These are phyloP conservation scores for Fusarium floridanum DNA, from an alignment of 2,329 filamentous ascomycete genomes.

Conservation along the genomic window DNA sequence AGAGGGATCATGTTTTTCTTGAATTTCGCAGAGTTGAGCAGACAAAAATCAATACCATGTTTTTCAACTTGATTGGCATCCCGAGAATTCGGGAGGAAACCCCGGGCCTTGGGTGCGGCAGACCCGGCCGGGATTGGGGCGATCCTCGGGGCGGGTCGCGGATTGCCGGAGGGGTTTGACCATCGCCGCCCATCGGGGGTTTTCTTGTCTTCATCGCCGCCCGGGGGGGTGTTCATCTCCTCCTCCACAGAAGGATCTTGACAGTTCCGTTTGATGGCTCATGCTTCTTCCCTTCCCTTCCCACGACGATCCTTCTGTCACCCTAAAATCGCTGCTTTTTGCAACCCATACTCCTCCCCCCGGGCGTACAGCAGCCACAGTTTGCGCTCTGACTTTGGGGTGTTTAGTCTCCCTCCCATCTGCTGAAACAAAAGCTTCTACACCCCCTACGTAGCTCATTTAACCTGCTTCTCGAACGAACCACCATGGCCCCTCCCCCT, in stretches of 20 bases:
- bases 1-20: background rate
- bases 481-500: background rate
- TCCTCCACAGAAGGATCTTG: background rate
- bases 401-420: background rate
- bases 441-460: conserved; percentile 18
- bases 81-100: conserved; percentile 4
- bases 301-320: background rate
- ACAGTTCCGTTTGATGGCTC: conserved; percentile 4
- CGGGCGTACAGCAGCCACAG: background rate
- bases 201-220: conserved; percentile 1
- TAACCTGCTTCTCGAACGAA: conserved; percentile 19
- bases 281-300: background rate
- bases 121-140: conserved; percentile 1
- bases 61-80: background rate
- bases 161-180: background rate
- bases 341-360: background rate
- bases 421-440: conserved; percentile 30
- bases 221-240: conserved; percentile 2
- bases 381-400: conserved; percentile 7
- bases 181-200: background rate
- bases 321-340: background rate
- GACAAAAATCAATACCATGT: background rate
- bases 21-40: background rate
- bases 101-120: background rate
- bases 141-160: background rate